Percentiles rank a stretch among this genome's conserved stretches.
Conservation (phyloP, 1,284 basidiomycete genomes). For the Singerocomus rubriflavus region DNA sequence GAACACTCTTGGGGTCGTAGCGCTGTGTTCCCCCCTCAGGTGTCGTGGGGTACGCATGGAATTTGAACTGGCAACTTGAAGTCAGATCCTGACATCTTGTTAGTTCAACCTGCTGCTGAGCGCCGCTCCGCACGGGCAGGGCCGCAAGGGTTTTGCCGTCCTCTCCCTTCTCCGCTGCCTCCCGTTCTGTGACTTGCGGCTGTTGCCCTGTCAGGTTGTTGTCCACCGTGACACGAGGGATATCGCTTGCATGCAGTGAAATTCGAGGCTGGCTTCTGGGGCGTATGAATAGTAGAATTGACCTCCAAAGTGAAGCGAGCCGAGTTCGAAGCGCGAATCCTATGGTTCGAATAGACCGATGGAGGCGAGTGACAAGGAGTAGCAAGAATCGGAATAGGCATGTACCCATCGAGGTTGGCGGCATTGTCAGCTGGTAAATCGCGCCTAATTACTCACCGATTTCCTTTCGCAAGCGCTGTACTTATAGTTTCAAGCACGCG, state of each 20-base stretch:
- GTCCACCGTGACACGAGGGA: background rate
- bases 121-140: background rate
- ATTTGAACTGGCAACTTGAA: background rate
- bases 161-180: background rate
- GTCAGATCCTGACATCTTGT: background rate
- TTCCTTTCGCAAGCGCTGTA: too few relatives aligned
- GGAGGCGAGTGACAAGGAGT: slow-evolving; percentile 5
- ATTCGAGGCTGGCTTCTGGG: background rate
- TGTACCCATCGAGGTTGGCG: too few relatives aligned
- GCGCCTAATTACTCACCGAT: too few relatives aligned
- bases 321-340: background rate
- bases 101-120: background rate
- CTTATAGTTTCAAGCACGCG: too few relatives aligned
- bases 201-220: background rate
- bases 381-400: slow-evolving; percentile 4
- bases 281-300: background rate
- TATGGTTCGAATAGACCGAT: background rate
- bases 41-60: slow-evolving; percentile 1
- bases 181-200: too few relatives aligned
- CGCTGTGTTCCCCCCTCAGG: slow-evolving; percentile 12
- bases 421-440: too few relatives aligned
- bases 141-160: background rate
- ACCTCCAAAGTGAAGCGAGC: slow-evolving; percentile 6
- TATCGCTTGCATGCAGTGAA: background rate
- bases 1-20: slow-evolving; percentile 1